These are phyloP conservation scores for Colletotrichum musicola DNA, from an alignment of 2,329 filamentous ascomycete species.

Conservation along the genomic window DNA sequence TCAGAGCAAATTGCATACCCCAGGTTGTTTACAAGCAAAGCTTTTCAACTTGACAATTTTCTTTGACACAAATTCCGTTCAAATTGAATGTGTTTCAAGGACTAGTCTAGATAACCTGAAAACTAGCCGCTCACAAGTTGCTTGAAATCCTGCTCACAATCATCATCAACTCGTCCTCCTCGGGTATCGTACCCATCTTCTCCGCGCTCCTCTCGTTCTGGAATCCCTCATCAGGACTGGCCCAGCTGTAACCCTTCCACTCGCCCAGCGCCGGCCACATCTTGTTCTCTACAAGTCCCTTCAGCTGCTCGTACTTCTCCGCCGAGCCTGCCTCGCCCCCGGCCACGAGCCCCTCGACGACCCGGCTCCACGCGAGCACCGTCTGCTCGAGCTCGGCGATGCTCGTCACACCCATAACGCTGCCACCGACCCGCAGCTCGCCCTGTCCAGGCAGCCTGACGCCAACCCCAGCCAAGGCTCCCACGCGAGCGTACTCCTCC, in stretches of 20 bases:
- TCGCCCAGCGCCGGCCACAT: conserved; percentile 70
- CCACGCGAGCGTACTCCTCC: conserved; percentile 69
- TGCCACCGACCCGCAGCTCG: conserved; percentile 61
- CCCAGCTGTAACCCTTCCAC: conserved; percentile 76
- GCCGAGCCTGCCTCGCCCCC: conserved; percentile 45
- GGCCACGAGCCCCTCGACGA: conserved; percentile 57
- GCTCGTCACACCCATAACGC: conserved; percentile 76
- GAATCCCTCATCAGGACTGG: conserved; percentile 65
- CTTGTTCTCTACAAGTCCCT: conserved; percentile 49
- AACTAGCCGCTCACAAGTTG: conserved; percentile 13
- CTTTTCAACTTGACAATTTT: too few relatives aligned
- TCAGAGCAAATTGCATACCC: too few relatives aligned
- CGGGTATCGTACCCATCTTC: conserved; percentile 24
- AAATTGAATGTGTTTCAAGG: too few relatives aligned
- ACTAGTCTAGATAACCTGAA: neutral
- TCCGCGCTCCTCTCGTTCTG: conserved; percentile 50
- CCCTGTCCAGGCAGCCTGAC: conserved; percentile 25
- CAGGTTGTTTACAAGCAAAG: too few relatives aligned
- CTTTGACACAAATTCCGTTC: too few relatives aligned
- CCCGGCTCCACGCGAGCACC: conserved; percentile 67
- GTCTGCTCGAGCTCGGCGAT: conserved; percentile 74
- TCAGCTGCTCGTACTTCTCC: conserved; percentile 48
- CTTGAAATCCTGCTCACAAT: conserved; percentile 21
- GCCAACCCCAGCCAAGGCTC: conserved; percentile 56
- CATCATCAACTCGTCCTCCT: conserved; percentile 30